A percentile compares a stretch with the other conserved stretches of the same genome.
Evolutionary conservation across 345 rosid genomes (phyloP).

Genomic region (Crucihimalaya himalaica): DNA sequence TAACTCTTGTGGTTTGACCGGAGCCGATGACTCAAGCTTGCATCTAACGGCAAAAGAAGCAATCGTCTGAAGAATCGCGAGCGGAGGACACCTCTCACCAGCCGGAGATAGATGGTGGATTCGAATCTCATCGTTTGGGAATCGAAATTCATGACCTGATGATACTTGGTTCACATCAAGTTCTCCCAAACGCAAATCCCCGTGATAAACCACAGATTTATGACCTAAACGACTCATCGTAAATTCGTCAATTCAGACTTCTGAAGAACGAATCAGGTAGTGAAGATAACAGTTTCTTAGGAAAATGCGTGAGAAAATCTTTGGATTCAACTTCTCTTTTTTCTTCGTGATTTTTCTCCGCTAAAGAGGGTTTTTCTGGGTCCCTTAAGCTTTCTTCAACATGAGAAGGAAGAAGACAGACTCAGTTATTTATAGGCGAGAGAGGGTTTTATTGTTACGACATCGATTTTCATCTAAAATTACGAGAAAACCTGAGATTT

Average conservation of each 20-base stretch:
- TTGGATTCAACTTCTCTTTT: slow-evolving; percentile 13
- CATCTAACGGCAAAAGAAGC: slow-evolving; percentile 82
- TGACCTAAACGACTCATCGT: slow-evolving; percentile 81
- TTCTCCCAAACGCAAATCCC: slow-evolving; percentile 78
- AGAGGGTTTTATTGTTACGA: not conserved
- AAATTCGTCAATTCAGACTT: not conserved
- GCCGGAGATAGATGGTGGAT: slow-evolving; percentile 70
- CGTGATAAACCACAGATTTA: slow-evolving; percentile 78
- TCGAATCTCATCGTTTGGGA: slow-evolving; percentile 90
- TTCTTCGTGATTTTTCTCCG: slow-evolving; percentile 24
- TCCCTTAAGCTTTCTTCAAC: slow-evolving; percentile 24
- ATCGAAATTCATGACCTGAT: slow-evolving; percentile 58
- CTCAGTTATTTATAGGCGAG: slow-evolving; percentile 45
- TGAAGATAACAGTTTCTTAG: not conserved
- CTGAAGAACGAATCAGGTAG: slow-evolving; percentile 6
- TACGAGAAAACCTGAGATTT: slow-evolving; percentile 34
- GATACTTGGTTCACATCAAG: slow-evolving; percentile 62
- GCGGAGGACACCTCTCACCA: slow-evolving; percentile 93
- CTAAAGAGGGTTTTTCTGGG: slow-evolving; percentile 23
- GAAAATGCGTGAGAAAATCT: slow-evolving; percentile 35
- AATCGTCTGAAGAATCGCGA: slow-evolving; percentile 81
- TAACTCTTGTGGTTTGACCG: slow-evolving; percentile 58
- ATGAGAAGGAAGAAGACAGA: not conserved
- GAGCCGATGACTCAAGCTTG: slow-evolving; percentile 82
- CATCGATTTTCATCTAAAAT: slow-evolving; percentile 27